Base-by-base conservation (phyloP, 2,329 filamentous ascomycete species). In the Tolypocladium guangdongense region DNA sequence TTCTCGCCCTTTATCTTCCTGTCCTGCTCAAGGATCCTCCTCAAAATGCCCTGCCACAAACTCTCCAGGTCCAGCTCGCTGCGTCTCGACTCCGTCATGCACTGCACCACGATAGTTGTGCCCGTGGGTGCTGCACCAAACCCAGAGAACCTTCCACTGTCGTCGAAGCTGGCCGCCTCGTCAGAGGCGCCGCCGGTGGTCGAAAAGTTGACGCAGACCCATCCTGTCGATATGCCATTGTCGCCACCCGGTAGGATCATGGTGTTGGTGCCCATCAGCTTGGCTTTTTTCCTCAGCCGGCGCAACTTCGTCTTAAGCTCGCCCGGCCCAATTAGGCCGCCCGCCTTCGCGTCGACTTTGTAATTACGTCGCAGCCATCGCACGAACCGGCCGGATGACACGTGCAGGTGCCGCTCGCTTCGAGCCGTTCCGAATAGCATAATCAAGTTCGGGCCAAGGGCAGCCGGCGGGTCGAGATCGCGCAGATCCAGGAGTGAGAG, bases 361-460 rank as follows among this genome's bases (percentile, higher is more conserved):
- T 89, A 82, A 14, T 83, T 80, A 43, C 79, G 83, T 51, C 90
- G 80, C 46, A 96, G 73, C 87, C 89, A 96, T 55, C 92, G 82
- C 58, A 91, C 89, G 30, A 96, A 80, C n/a, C 90, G 83, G 64
- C 95, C 90, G 0, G 91, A 90, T 1, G 89, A 89, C 24, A 96
- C 86, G 64, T 96, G 92, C 37, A 99, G 75, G 72, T 99, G 93
- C 51, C 92, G 90, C 68, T 96, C 89, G 62, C 89, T 95, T 55
- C 93, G 86, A 16, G 92, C 89, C 10, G 90, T 96, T 41, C 87
- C 90, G 58, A 99, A 83, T 33, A 99, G 72, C 93, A 97, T 97
- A 52, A 99, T 78, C 32, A 96, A 78, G 62, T 92, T 91, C 2
- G 88, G 82, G 1, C 93, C 93, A 1, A 99, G 78, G 0, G 91